phyloP scores from a whole-genome alignment of 495 filamentous ascomycete genomes.

The Jackrogersella multiformis region DNA sequence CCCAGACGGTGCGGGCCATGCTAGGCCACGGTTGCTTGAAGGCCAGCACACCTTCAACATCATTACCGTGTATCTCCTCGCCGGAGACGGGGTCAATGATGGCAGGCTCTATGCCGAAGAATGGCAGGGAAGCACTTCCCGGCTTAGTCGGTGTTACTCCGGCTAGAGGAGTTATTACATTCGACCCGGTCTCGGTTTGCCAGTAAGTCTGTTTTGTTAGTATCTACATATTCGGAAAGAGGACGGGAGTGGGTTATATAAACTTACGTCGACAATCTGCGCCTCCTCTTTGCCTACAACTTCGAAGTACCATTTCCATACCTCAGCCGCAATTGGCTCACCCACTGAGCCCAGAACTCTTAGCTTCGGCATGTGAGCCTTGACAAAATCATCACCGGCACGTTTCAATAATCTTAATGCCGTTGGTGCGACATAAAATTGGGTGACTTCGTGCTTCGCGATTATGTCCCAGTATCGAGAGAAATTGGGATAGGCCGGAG shows the following conservation, averaged over 20 bases:
- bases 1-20: constrained; percentile 99
- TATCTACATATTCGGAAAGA: background rate
- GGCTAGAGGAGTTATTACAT: constrained; percentile 83
- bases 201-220: constrained; percentile 83
- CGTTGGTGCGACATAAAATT: constrained; percentile 98
- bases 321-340: constrained; percentile 97
- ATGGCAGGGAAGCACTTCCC: constrained; percentile 79
- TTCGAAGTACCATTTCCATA: constrained; percentile 99
- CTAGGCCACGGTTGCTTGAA: constrained; percentile 99
- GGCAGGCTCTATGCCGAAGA: constrained; percentile 98
- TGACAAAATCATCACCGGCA: constrained; percentile 90
- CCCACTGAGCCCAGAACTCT: constrained; percentile 95
- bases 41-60: constrained; percentile 96
- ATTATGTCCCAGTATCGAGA: constrained; percentile 99
- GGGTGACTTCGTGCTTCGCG: constrained; percentile 91
- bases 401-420: constrained; percentile 93
- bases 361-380: constrained; percentile 86
- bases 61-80: constrained; percentile 92
- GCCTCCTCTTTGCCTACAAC: constrained; percentile 92
- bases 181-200: constrained; percentile 99
- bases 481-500: constrained; percentile 96
- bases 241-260: background rate
- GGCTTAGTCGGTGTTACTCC: constrained; percentile 83
- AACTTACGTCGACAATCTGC: constrained; percentile 91
- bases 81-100: constrained; percentile 98